Evolutionary conservation across 2,329 filamentous ascomycete genomes (phyloP).

Genomic region (Xylariaceae sp.): DNA sequence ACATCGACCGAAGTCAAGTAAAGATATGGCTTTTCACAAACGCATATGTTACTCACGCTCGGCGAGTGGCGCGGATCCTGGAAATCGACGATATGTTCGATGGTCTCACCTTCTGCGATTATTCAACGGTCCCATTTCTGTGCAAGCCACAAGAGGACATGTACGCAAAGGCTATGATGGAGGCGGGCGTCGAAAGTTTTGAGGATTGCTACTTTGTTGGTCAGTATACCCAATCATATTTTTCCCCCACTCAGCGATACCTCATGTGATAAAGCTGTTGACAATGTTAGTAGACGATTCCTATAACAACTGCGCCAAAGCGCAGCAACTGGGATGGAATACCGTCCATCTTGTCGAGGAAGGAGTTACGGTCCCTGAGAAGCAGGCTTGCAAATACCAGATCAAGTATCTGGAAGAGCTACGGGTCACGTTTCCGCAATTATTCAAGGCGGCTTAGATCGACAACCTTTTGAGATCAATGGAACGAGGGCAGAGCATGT

Average conservation of each 20-base stretch:
- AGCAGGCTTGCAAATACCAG: constrained; percentile 18
- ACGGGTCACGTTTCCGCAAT: constrained; percentile 15
- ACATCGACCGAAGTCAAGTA: constrained; percentile 19
- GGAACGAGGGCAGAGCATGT: too few relatives aligned
- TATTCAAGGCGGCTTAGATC: constrained; percentile 19
- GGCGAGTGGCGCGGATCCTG: constrained; percentile 20
- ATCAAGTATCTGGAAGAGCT: constrained; percentile 22
- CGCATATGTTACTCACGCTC: constrained; percentile 24
- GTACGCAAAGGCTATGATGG: constrained; percentile 25
- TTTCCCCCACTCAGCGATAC: too few relatives aligned
- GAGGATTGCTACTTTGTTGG: constrained; percentile 26
- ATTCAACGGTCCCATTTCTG: constrained; percentile 23
- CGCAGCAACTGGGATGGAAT: constrained; percentile 24
- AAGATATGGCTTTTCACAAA: constrained; percentile 26
- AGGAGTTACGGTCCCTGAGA: neutral
- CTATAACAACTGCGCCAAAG: constrained; percentile 23
- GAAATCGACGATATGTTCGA: constrained; percentile 24
- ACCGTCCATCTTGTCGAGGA: constrained; percentile 25
- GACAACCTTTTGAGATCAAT: too few relatives aligned
- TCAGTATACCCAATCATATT: neutral
- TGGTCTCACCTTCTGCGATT: constrained; percentile 25
- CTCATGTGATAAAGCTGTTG: neutral
- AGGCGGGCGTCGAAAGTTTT: constrained; percentile 22
- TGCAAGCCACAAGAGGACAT: constrained; percentile 27
- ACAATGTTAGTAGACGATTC: constrained; percentile 18